phyloP scores from a whole-genome alignment of 2,329 filamentous ascomycete species.

The Cladophialophora exuberans region DNA sequence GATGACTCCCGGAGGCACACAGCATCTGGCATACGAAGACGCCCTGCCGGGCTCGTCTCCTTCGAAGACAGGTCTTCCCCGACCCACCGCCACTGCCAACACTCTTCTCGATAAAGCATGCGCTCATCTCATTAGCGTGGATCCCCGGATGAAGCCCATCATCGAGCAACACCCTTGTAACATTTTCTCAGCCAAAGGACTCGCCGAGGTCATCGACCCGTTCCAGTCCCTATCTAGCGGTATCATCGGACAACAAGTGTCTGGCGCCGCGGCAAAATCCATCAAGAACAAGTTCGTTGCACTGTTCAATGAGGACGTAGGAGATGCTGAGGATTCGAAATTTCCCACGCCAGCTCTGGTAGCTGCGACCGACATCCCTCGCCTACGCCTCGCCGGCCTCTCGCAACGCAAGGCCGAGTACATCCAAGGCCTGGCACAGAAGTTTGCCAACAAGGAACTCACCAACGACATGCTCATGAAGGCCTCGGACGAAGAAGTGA shows the following conservation, averaged over 20 bases:
- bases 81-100: conserved; percentile 63
- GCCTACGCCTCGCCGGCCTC: conserved; percentile 80
- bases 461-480: conserved; percentile 74
- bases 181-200: conserved; percentile 77
- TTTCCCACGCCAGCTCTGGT: conserved; percentile 83
- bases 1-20: conserved; percentile 52
- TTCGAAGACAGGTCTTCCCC: conserved; percentile 42
- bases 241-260: conserved; percentile 96
- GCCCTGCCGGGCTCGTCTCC: conserved; percentile 43
- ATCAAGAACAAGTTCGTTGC: conserved; percentile 85
- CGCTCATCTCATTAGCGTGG: conserved; percentile 72
- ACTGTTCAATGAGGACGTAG: conserved; percentile 64
- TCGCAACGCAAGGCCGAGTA: conserved; percentile 97
- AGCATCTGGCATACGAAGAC: conserved; percentile 53
- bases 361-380: conserved; percentile 62
- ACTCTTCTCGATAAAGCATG: conserved; percentile 76
- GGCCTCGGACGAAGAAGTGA: conserved; percentile 82
- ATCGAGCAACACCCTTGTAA: conserved; percentile 76
- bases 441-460: conserved; percentile 76
- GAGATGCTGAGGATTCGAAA: conserved; percentile 33
- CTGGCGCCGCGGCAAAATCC: conserved; percentile 83
- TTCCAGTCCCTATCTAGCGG: conserved; percentile 81
- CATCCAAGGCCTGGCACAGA: conserved; percentile 79
- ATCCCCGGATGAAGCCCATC: conserved; percentile 71
- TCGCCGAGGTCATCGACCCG: conserved; percentile 85